These are phyloP conservation scores for Chernovozyma sophiae-reginae DNA, from an alignment of 1,139 yeast genomes.

Conservation along the genomic window DNA sequence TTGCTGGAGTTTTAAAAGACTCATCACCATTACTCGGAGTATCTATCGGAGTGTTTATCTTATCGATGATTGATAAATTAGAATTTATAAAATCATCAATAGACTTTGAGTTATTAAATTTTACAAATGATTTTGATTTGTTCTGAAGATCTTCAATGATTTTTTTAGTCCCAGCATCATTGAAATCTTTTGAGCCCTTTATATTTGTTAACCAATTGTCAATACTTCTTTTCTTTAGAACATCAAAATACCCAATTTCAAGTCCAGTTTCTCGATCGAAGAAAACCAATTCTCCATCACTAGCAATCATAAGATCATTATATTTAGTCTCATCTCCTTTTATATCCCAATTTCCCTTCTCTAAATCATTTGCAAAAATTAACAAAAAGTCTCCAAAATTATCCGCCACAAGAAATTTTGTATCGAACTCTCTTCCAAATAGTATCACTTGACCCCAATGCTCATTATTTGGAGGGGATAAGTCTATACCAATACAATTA, in stretches of 20 bases:
- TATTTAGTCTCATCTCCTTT: constrained; percentile 37
- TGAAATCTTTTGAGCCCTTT: constrained; percentile 13
- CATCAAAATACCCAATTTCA: constrained; percentile 62
- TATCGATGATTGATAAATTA: constrained; percentile 16
- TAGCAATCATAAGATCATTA: constrained; percentile 56
- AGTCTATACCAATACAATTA: constrained; percentile 83
- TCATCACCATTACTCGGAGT: not conserved
- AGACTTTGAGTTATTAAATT: constrained; percentile 13
- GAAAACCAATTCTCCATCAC: constrained; percentile 69
- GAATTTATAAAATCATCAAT: constrained; percentile 27
- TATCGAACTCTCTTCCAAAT: constrained; percentile 87
- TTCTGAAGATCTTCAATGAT: constrained; percentile 21
- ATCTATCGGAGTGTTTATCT: constrained; percentile 5
- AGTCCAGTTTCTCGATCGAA: constrained; percentile 44
- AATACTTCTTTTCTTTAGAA: constrained; percentile 39
- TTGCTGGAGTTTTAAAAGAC: not conserved
- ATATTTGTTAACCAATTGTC: constrained; percentile 30
- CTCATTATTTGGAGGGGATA: constrained; percentile 78
- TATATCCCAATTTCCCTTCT: constrained; percentile 68
- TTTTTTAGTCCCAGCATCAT: constrained; percentile 14
- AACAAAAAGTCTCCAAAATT: constrained; percentile 84
- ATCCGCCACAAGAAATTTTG: constrained; percentile 71
- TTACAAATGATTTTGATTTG: constrained; percentile 7
- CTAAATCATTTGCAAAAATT: constrained; percentile 79
- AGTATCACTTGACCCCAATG: constrained; percentile 79